Percentiles rank a stretch among this genome's conserved stretches.
phyloP scores from a whole-genome alignment of 1,284 basidiomycete genomes.

The Malassezia vespertilionis region DNA sequence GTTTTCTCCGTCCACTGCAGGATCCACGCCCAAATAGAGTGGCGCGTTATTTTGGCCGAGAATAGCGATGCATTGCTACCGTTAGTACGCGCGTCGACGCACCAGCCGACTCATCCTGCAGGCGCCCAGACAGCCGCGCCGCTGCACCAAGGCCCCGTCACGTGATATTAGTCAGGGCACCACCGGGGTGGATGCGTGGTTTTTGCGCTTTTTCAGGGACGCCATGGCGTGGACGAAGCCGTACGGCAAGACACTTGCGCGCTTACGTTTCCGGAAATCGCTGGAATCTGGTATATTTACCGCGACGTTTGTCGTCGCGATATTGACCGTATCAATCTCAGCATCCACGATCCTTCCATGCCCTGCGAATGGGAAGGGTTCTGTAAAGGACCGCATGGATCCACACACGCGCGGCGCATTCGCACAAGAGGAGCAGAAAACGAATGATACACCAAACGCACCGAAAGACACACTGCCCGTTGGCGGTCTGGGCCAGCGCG shows the following conservation, averaged over 20 bases:
- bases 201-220: not conserved
- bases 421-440: slow-evolving; percentile 7
- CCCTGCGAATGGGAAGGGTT: slow-evolving; percentile 20
- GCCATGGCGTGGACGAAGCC: not conserved
- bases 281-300: slow-evolving; percentile 23
- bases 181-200: not conserved
- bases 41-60: slow-evolving; percentile 3
- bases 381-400: not conserved
- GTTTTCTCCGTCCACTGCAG: not conserved
- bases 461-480: slow-evolving; percentile 2
- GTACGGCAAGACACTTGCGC: not conserved
- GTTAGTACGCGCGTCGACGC: not conserved
- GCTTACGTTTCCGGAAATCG: slow-evolving; percentile 1
- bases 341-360: slow-evolving; percentile 32
- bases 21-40: not conserved
- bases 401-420: slow-evolving; percentile 7
- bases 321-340: slow-evolving; percentile 27
- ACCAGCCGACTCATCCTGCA: slow-evolving; percentile 4
- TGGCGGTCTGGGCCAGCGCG: slow-evolving; percentile 21
- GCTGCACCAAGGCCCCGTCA: not conserved
- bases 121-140: not conserved
- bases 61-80: slow-evolving; percentile 13
- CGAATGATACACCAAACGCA: not conserved
- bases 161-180: slow-evolving; percentile 5
- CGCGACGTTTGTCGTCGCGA: slow-evolving; percentile 25